Conservation (phyloP, 2,329 filamentous ascomycete species). For the Arthrinium phaeospermum region DNA sequence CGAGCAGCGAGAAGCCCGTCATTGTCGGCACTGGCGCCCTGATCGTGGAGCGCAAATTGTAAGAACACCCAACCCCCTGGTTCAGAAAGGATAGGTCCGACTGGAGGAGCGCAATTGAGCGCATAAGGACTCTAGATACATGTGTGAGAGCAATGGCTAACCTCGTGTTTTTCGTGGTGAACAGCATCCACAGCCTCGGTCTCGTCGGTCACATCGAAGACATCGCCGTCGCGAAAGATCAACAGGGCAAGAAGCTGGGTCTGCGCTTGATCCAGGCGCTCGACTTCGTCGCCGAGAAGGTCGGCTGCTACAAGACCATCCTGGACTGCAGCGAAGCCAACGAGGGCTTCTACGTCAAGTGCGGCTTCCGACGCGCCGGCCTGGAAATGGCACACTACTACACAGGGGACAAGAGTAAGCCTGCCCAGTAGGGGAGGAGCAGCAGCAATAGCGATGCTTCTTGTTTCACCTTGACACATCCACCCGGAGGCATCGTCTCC, state of each 20-base stretch:
- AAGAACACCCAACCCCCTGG: slow-evolving; percentile 38
- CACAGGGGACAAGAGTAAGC: slow-evolving; percentile 60
- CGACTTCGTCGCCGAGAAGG: slow-evolving; percentile 84
- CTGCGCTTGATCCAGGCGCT: slow-evolving; percentile 92
- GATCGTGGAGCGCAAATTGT: slow-evolving; percentile 95
- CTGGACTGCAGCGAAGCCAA: slow-evolving; percentile 96
- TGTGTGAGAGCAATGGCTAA: slow-evolving; percentile 22
- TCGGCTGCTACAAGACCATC: slow-evolving; percentile 97
- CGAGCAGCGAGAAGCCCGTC: slow-evolving; percentile 54
- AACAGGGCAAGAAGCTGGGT: slow-evolving; percentile 97
- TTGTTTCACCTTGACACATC: background rate
- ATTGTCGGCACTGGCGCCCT: slow-evolving; percentile 92
- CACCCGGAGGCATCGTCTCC: background rate
- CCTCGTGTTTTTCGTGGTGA: slow-evolving; percentile 8
- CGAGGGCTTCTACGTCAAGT: slow-evolving; percentile 98
- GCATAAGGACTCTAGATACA: background rate
- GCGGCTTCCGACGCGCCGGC: slow-evolving; percentile 89
- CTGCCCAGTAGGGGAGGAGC: slow-evolving; percentile 28
- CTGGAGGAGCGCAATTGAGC: background rate
- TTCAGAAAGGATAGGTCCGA: background rate
- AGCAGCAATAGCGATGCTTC: background rate
- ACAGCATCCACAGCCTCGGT: slow-evolving; percentile 78
- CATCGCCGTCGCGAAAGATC: slow-evolving; percentile 91
- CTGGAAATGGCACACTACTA: slow-evolving; percentile 98
- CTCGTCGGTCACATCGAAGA: slow-evolving; percentile 96